These are phyloP conservation scores for Sporisorium graminicola DNA, from an alignment of 1,284 basidiomycete genomes.

Conservation along the genomic window DNA sequence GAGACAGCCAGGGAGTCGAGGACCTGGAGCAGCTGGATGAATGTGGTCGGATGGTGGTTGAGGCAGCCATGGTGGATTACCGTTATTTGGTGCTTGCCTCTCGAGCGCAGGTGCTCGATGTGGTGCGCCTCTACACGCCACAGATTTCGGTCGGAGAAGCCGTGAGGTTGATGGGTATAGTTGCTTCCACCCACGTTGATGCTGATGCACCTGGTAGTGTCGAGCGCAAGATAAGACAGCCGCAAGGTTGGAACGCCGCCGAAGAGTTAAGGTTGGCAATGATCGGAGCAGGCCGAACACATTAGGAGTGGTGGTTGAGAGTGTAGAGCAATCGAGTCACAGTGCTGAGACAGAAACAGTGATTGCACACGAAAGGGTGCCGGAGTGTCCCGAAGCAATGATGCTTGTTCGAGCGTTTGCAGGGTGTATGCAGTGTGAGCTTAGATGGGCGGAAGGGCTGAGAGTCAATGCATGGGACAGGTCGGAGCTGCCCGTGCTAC, in stretches of 20 bases:
- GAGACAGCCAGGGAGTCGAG: slow-evolving; percentile 44
- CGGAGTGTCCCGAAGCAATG: slow-evolving; percentile 16
- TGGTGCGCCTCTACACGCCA: background rate
- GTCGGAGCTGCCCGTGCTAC: background rate
- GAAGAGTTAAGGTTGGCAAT: slow-evolving; percentile 1
- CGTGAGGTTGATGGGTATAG: background rate
- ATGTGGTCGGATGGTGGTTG: slow-evolving; percentile 25
- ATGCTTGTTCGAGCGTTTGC: slow-evolving; percentile 1
- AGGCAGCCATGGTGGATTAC: slow-evolving; percentile 24
- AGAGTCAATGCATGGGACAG: slow-evolving; percentile 1
- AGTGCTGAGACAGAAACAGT: background rate
- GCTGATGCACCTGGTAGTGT: background rate
- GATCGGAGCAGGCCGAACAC: slow-evolving; percentile 3
- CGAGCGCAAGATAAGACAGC: background rate
- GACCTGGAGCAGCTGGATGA: slow-evolving; percentile 37
- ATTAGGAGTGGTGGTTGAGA: background rate
- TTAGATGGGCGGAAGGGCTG: slow-evolving; percentile 18
- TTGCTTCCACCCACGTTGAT: background rate
- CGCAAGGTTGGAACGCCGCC: background rate
- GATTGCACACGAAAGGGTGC: slow-evolving; percentile 3
- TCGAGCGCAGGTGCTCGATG: background rate
- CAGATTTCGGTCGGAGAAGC: background rate
- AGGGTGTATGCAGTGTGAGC: slow-evolving; percentile 26
- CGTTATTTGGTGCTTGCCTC: background rate
- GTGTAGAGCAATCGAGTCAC: background rate